Percentiles rank a stretch among this genome's conserved stretches.
Conservation (phyloP, 345 rosid species). For the Rhodamnia argentea region DNA sequence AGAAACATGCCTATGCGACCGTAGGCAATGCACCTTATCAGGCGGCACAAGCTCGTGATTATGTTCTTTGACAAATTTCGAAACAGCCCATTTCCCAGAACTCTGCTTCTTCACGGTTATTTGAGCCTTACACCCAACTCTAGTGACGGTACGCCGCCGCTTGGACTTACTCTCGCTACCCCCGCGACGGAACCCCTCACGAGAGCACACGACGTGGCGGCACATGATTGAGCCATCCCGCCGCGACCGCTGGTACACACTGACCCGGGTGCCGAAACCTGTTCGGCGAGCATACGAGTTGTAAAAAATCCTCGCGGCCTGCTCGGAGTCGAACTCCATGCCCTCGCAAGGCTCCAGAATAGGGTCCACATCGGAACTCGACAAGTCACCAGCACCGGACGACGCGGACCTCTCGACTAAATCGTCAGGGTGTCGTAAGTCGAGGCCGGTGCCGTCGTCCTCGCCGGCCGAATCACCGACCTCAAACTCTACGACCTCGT, state of each 20-base stretch:
- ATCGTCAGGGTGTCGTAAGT: neutral
- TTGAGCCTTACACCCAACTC: conserved; percentile 37
- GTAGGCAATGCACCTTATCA: conserved; percentile 36
- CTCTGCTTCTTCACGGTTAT: conserved; percentile 32
- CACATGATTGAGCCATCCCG: conserved; percentile 42
- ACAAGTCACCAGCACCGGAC: neutral
- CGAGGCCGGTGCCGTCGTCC: neutral
- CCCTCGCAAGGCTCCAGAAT: conserved; percentile 43
- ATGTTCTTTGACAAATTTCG: conserved; percentile 23
- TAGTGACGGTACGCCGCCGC: conserved; percentile 29
- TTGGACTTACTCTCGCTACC: conserved; percentile 31
- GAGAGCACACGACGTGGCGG: conserved; percentile 40
- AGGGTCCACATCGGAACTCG: conserved; percentile 20
- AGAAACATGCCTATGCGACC: conserved; percentile 38
- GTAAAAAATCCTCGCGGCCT: conserved; percentile 41
- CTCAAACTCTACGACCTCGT: neutral
- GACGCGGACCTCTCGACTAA: neutral
- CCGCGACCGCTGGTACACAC: conserved; percentile 41
- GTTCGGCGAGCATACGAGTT: conserved; percentile 43
- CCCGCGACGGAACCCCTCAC: conserved; percentile 34
- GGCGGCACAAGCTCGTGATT: conserved; percentile 39
- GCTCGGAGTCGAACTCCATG: conserved; percentile 47
- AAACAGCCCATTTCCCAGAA: conserved; percentile 40
- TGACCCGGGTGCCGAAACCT: conserved; percentile 48
- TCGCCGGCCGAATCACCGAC: neutral